These are phyloP conservation scores for Prunus salicina DNA, from an alignment of 306 rosid genomes.

Conservation along the genomic window DNA sequence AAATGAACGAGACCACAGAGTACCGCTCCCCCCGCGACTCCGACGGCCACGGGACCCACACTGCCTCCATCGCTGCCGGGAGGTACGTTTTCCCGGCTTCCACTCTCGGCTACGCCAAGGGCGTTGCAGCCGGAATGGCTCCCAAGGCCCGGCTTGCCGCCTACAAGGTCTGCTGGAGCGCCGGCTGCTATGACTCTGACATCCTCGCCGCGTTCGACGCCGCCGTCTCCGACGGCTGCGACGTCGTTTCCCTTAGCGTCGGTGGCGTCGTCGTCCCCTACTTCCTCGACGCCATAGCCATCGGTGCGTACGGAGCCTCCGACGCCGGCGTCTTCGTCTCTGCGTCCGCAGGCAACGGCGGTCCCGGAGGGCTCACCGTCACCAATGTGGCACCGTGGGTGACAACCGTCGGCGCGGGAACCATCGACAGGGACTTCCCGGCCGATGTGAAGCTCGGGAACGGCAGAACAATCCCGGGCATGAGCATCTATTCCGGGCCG, in stretches of 20 bases:
- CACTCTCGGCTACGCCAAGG: slow-evolving; percentile 67
- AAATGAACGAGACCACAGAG: slow-evolving; percentile 70
- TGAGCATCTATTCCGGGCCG: slow-evolving; percentile 75
- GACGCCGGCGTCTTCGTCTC: slow-evolving; percentile 68
- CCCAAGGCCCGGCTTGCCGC: slow-evolving; percentile 83
- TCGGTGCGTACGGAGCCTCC: slow-evolving; percentile 64
- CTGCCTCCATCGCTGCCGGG: slow-evolving; percentile 85
- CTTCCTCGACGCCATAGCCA: slow-evolving; percentile 72
- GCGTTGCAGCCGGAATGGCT: slow-evolving; percentile 88
- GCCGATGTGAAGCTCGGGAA: slow-evolving; percentile 83
- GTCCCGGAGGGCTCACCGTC: slow-evolving; percentile 81
- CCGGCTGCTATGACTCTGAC: slow-evolving; percentile 80
- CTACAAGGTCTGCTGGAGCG: slow-evolving; percentile 79
- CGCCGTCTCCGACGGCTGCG: slow-evolving; percentile 74
- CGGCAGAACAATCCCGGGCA: slow-evolving; percentile 50
- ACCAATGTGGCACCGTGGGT: slow-evolving; percentile 93
- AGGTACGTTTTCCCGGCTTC: slow-evolving; percentile 77
- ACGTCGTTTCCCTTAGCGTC: slow-evolving; percentile 76
- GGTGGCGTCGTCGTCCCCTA: slow-evolving; percentile 93
- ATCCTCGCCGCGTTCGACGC: slow-evolving; percentile 87
- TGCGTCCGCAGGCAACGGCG: slow-evolving; percentile 84
- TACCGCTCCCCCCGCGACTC: slow-evolving; percentile 73
- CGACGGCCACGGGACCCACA: slow-evolving; percentile 91
- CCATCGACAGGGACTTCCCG: slow-evolving; percentile 81
- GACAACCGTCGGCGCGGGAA: slow-evolving; percentile 90